phyloP scores from a whole-genome alignment of 805 yeast species.

The Candida taoyuanica region DNA sequence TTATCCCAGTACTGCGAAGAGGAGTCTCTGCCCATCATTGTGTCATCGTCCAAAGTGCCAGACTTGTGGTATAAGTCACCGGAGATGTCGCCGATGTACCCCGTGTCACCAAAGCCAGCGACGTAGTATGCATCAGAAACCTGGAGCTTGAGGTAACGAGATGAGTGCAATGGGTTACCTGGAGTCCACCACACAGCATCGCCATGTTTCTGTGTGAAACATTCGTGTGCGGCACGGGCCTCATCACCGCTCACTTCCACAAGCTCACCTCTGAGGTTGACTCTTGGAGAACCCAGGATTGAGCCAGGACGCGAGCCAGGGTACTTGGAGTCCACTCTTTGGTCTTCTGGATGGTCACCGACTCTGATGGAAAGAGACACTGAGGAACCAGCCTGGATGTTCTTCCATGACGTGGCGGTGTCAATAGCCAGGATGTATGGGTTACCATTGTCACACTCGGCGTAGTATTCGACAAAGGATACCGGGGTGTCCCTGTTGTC shows the following conservation, averaged over 20 bases:
- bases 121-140: slow-evolving; percentile 61
- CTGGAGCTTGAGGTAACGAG: slow-evolving; percentile 59
- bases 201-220: slow-evolving; percentile 59
- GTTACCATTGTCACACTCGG: slow-evolving; percentile 65
- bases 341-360: slow-evolving; percentile 52
- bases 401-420: slow-evolving; percentile 57
- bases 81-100: slow-evolving; percentile 66
- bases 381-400: slow-evolving; percentile 52
- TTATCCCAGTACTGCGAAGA: slow-evolving; percentile 1
- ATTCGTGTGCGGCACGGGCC: slow-evolving; percentile 30
- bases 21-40: neutral
- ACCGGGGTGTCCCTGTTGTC: slow-evolving; percentile 46
- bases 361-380: slow-evolving; percentile 56
- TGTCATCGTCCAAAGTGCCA: slow-evolving; percentile 10
- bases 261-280: slow-evolving; percentile 55
- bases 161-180: slow-evolving; percentile 51
- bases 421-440: slow-evolving; percentile 62
- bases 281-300: slow-evolving; percentile 69
- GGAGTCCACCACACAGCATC: slow-evolving; percentile 75
- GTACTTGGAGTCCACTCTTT: slow-evolving; percentile 41
- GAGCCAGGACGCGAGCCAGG: slow-evolving; percentile 52
- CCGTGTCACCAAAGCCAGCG: slow-evolving; percentile 80
- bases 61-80: slow-evolving; percentile 48
- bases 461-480: slow-evolving; percentile 69
- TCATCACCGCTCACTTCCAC: slow-evolving; percentile 31